These are phyloP conservation scores for Tilletia horrida DNA, from an alignment of 1,284 basidiomycete species.

Conservation along the genomic window DNA sequence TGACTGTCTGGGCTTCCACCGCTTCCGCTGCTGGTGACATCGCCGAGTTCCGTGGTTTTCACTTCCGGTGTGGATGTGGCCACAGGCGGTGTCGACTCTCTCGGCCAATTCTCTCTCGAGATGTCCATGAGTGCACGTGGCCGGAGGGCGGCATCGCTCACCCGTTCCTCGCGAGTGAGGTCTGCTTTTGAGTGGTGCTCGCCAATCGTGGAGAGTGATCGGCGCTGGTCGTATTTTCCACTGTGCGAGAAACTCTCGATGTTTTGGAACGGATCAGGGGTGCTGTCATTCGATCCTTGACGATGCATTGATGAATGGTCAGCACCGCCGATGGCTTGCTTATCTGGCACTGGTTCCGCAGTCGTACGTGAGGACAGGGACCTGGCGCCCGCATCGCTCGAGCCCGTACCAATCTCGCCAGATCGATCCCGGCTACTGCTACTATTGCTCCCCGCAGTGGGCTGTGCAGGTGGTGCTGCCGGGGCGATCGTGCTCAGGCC, in stretches of 20 bases:
- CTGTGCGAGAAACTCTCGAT: slow-evolving; percentile 20
- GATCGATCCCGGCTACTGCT: background rate
- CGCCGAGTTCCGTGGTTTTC: background rate
- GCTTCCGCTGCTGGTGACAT: background rate
- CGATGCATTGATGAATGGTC: too few relatives aligned
- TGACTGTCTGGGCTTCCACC: background rate
- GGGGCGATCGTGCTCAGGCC: background rate
- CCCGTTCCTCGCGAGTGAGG: background rate
- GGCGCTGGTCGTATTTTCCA: background rate
- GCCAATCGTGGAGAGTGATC: background rate
- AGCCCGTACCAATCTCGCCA: background rate
- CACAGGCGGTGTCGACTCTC: background rate
- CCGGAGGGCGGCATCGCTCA: background rate
- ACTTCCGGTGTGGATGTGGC: background rate
- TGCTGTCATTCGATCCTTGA: slow-evolving; percentile 5
- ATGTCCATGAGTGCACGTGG: background rate
- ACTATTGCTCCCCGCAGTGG: slow-evolving; percentile 12
- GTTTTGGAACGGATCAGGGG: slow-evolving; percentile 19
- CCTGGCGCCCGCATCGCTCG: background rate
- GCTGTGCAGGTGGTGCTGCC: background rate
- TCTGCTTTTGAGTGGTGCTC: background rate
- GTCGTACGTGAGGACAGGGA: background rate
- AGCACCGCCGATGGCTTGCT: background rate
- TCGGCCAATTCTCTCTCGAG: background rate
- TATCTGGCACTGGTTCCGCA: background rate